Base-by-base conservation (phyloP, 1,139 yeast species). In the Geotrichum reessii region DNA sequence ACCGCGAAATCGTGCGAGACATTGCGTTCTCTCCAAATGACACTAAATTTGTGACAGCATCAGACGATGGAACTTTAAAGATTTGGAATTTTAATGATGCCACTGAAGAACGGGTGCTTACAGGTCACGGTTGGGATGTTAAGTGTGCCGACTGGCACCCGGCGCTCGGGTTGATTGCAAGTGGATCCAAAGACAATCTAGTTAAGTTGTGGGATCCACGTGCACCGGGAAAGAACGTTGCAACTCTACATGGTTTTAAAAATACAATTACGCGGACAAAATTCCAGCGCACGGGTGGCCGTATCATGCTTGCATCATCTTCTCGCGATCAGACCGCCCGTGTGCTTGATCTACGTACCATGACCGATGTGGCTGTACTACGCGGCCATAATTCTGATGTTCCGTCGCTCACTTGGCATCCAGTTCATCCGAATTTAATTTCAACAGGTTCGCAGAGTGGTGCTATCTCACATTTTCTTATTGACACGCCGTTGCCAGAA, bases 101-200 rank as follows among this genome's bases (percentile, higher is more conserved):
- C 53, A 78, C 82, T 60, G 96, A 90, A 67, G 99, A 93, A 69
- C 74, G 90, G 52, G 79, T 83, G 0, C 77, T 93, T 55, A 81
- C 84, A 28, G 99, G 98, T 0, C 99, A 93, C 73, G 97, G 95
- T 69, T 93, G 99, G 99, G 99, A 93, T 74, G 97, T 93, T 37
- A 93, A 93, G 71, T 84, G 93, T 61, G 91, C 96, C 57, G 98
- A 93, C 71, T 93, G 99, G 99, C 99, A 93, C 72, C 89, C 95
- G 7, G 78, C 81, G 19, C 75, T 90, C 71, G 97, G 98, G 0
- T 78, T 95, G 47, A 61, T 77, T 25, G 80, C 72, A 7, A 70
- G 76, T 22, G 80, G 98, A 0, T 92, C 98, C 0, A 93, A 95
- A 70, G 99, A 93, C 73, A 95, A 95, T 71, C 76, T 91, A 66